Evolutionary conservation across 352 stramenopile species (phyloP), one percentile per base, ranked within the genome.

Genomic region (Globisporangium cederbergense): DNA sequence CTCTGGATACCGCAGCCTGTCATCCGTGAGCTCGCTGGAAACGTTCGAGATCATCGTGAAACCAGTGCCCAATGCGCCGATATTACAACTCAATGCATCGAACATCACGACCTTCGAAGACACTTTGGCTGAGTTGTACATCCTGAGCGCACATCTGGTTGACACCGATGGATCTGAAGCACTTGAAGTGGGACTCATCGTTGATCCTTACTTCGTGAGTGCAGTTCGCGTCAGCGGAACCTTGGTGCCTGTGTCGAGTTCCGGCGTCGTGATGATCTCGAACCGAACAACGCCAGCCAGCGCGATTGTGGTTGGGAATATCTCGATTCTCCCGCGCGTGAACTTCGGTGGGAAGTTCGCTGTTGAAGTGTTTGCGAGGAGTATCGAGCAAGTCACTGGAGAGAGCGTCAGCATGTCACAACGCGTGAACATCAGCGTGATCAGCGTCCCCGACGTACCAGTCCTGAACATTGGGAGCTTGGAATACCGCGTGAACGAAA

Each of bases 121-220:
- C 28, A 60, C 68, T 0, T n/a, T 38, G n/a, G 68, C 22, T 5
- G 57, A 57, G 8, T 73, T 89, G 34, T 65, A 42, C 30, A 75
- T 89, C 7, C 14, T 76, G 4, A 69, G 77, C 10, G 79, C 72
- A 0, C 68, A 65, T 0, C 83, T 79, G 1, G 65, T 79, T 0
- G 79, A 89, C 25, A 38, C 25, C 9, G 79, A 85, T 47, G 77
- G 76, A 16, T 89, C 79, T 0, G 77, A 86, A 58, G 64, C 72
- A 4, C 76, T 89, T 30, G 77, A 89, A 53, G 50, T 85, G 10
- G 62, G 62, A 2, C 65, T 74, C 8, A 58, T 45, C 11, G 71
- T 83, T 38, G 64, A 80, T 25, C 72, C 77, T 2, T 28, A 58
- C 13, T 77, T 75, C 14, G 38, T 89, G 0, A 60, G 63, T 5